These are phyloP conservation scores for Triticum monococcum DNA, from an alignment of 176 grass and related monocot genomes.

Conservation along the genomic window DNA sequence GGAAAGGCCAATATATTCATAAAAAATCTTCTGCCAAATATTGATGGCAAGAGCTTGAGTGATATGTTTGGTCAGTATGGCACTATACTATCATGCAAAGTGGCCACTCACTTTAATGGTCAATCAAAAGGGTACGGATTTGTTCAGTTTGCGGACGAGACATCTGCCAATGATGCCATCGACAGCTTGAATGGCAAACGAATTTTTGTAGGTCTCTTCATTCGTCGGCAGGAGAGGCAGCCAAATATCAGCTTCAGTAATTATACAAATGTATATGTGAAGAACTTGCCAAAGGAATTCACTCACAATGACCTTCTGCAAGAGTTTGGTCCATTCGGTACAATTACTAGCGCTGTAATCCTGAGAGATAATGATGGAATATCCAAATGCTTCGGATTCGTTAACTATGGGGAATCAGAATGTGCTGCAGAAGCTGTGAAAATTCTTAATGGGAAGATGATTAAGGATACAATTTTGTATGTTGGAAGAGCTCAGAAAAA, in stretches of 20 bases:
- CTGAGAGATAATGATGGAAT: constrained; percentile 36
- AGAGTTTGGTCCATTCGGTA: constrained; percentile 37
- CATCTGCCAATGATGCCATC: constrained; percentile 43
- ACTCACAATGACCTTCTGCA: constrained; percentile 29
- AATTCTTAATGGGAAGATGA: too few species aligned
- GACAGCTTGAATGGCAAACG: constrained; percentile 23
- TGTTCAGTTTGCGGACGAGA: constrained; percentile 41
- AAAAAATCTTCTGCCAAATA: constrained; percentile 45
- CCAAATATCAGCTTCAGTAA: neutral
- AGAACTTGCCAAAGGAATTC: constrained; percentile 42
- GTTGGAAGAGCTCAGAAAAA: too few species aligned
- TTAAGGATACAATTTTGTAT: too few species aligned
- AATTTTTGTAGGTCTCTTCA: constrained; percentile 41
- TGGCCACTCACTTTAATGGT: constrained; percentile 34
- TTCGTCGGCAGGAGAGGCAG: constrained; percentile 23
- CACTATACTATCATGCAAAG: constrained; percentile 48
- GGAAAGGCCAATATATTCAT: neutral
- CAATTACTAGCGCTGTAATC: constrained; percentile 44
- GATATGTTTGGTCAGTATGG: constrained; percentile 41
- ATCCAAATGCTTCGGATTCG: constrained; percentile 54
- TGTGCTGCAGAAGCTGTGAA: too few species aligned
- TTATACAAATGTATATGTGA: constrained; percentile 28
- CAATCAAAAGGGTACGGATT: constrained; percentile 53
- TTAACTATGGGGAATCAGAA: too few species aligned
- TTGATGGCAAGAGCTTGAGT: too few species aligned